Evolutionary conservation across 495 filamentous ascomycete species (phyloP).

Genomic region (Chaetomidium leptoderma): DNA sequence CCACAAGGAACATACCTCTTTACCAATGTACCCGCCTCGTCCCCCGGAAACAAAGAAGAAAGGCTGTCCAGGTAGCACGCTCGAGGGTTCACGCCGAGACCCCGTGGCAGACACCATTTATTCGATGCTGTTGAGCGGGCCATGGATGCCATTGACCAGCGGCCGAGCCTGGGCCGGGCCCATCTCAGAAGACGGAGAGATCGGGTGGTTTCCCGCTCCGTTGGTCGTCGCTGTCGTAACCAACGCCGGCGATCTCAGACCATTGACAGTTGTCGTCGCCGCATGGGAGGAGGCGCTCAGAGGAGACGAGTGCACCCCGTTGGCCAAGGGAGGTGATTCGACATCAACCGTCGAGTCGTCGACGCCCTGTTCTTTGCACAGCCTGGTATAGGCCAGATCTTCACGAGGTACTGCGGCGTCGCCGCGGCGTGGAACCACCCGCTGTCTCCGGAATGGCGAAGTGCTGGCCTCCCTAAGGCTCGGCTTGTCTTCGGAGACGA

Average conservation of each 20-base stretch:
- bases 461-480: slow-evolving; percentile 35
- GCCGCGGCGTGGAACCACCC: slow-evolving; percentile 46
- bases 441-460: slow-evolving; percentile 44
- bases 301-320: slow-evolving; percentile 35
- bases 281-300: slow-evolving; percentile 17
- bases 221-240: slow-evolving; percentile 15
- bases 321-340: slow-evolving; percentile 28
- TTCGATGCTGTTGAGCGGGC: slow-evolving; percentile 16
- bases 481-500: slow-evolving; percentile 41
- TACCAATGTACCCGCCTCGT: not conserved
- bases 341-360: slow-evolving; percentile 32
- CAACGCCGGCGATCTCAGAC: slow-evolving; percentile 19
- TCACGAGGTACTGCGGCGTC: slow-evolving; percentile 41
- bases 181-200: slow-evolving; percentile 32
- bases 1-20: no score
- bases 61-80: not conserved
- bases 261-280: slow-evolving; percentile 18
- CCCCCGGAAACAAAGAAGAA: slow-evolving; percentile 12
- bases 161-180: slow-evolving; percentile 29
- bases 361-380: slow-evolving; percentile 47
- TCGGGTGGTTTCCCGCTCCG: slow-evolving; percentile 22
- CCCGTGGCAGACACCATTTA: not conserved
- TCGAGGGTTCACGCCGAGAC: not conserved
- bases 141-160: slow-evolving; percentile 30
- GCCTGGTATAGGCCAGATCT: slow-evolving; percentile 43